phyloP scores from a whole-genome alignment of 2,329 filamentous ascomycete species.

The Alternaria burnsii region DNA sequence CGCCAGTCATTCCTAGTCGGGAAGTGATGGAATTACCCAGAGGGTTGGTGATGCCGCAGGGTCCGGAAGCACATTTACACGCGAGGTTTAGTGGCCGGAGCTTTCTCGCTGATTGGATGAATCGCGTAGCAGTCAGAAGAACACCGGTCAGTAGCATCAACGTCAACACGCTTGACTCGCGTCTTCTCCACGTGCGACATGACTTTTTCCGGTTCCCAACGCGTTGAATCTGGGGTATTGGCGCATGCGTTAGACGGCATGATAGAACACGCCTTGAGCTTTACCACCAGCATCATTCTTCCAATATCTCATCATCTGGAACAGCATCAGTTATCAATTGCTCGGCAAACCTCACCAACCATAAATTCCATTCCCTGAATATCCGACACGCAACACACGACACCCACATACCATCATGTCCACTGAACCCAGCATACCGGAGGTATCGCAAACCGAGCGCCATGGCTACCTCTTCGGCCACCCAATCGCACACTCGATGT shows the following conservation, averaged over 20 bases:
- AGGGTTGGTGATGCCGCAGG: conserved; percentile 1
- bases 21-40: conserved; percentile 15
- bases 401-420: conserved; percentile 22
- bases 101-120: conserved; percentile 16
- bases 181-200: conserved; percentile 5
- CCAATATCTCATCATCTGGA: not conserved
- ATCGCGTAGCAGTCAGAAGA: not conserved
- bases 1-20: conserved; percentile 10
- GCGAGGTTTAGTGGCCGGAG: conserved; percentile 11
- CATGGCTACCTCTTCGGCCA: conserved; percentile 66
- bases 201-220: conserved; percentile 21
- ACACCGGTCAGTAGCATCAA: conserved; percentile 12
- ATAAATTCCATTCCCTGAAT: not conserved
- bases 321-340: not conserved
- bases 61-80: conserved; percentile 24
- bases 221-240: conserved; percentile 5
- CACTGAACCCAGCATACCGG: conserved; percentile 20
- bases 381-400: not conserved
- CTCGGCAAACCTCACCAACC: not conserved
- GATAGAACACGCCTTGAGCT: not conserved
- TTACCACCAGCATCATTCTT: not conserved
- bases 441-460: conserved; percentile 45
- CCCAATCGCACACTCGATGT: conserved; percentile 65
- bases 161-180: conserved; percentile 12
- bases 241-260: not conserved